Conservation (phyloP, 768 basidiomycete species). For the Lactarius evosmus region DNA sequence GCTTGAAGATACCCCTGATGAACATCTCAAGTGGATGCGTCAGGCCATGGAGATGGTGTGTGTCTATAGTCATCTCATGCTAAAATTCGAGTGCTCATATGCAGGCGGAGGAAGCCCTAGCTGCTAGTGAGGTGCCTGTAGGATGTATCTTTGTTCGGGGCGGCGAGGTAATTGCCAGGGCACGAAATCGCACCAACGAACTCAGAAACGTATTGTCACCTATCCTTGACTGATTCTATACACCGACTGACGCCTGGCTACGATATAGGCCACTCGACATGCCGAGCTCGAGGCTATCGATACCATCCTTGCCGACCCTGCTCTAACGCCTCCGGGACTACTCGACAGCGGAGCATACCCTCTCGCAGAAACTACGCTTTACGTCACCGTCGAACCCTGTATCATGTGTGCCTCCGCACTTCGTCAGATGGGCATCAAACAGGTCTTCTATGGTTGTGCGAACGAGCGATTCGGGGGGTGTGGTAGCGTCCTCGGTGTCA, state of each 20-base stretch:
- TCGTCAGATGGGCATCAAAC: constrained; percentile 85
- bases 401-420: constrained; percentile 99
- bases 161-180: constrained; percentile 72
- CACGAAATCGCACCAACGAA: constrained; percentile 92
- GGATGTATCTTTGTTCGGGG: constrained; percentile 92
- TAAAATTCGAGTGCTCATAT: constrained; percentile 4
- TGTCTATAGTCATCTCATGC: constrained; percentile 8
- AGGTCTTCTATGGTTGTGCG: constrained; percentile 89
- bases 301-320: constrained; percentile 63
- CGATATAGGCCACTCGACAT: constrained; percentile 82
- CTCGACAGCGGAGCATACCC: constrained; percentile 45
- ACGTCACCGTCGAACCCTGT: constrained; percentile 98
- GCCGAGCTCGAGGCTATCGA: constrained; percentile 98
- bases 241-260: constrained; percentile 20
- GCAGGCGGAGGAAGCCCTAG: constrained; percentile 83
- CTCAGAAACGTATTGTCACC: constrained; percentile 71
- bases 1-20: constrained; percentile 6
- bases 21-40: constrained; percentile 70
- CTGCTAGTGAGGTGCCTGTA: constrained; percentile 87
- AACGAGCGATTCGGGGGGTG: constrained; percentile 98
- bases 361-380: constrained; percentile 76
- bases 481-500: constrained; percentile 89
- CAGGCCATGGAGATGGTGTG: constrained; percentile 80
- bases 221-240: constrained; percentile 1
- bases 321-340: constrained; percentile 49